Conservation (phyloP, 257 asterid genomes). For the Capsicum chinense region DNA sequence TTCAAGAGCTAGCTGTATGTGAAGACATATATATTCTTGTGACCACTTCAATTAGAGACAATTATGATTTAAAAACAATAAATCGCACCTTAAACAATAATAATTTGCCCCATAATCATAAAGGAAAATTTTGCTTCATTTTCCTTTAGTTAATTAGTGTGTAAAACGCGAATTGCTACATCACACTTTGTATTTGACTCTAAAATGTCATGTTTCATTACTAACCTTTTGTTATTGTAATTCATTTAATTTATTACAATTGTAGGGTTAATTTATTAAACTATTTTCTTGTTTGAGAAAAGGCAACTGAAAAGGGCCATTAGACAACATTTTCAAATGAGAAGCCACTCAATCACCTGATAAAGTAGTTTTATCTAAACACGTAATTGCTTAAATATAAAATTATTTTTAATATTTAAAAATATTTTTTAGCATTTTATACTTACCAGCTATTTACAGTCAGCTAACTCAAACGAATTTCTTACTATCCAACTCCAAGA, state of each 20-base stretch:
- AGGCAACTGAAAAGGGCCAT: neutral
- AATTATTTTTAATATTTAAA: too few relatives aligned
- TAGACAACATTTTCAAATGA: neutral
- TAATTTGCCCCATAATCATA: neutral
- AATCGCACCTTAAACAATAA: neutral
- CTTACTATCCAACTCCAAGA: too few relatives aligned
- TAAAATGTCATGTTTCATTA: neutral
- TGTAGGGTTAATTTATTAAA: neutral
- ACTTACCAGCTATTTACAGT: too few relatives aligned
- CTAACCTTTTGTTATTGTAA: neutral
- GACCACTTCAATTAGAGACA: neutral
- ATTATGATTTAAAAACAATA: neutral
- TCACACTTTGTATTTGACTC: slow-evolving; percentile 1
- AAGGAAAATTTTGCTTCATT: neutral
- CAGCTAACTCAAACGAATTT: too few relatives aligned
- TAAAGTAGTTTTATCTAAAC: too few relatives aligned
- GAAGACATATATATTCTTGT: slow-evolving; percentile 5
- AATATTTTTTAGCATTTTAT: too few relatives aligned
- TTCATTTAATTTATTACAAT: neutral
- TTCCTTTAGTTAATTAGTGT: neutral
- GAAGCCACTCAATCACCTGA: too few relatives aligned
- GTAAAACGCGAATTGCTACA: neutral
- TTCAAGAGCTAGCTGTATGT: neutral
- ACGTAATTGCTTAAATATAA: too few relatives aligned
- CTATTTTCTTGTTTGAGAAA: slow-evolving; percentile 12